Evolutionary conservation across 306 rosid species (phyloP), one percentile per base, ranked within the genome.

Genomic region (Senna tora): DNA sequence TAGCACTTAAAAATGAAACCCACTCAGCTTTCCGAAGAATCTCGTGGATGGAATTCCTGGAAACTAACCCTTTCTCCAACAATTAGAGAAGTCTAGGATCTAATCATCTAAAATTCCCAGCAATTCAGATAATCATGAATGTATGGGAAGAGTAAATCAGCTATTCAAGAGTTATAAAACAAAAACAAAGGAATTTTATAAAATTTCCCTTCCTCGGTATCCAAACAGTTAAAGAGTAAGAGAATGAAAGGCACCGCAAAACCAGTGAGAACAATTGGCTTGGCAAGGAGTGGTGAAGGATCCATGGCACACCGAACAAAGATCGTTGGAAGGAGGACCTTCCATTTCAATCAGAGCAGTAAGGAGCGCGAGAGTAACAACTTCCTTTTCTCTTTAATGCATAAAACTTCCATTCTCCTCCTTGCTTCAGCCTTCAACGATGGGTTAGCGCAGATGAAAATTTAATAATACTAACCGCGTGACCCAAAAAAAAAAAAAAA

Each of bases 191-290:
- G 46, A 41, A 41, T 41, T 16, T 0, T n/a, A 34, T 9, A 34
- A 33, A 47, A 1, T n/a, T 1, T 7, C 11, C 49, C 25, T 34
- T 59, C 16, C 15, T 36, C n/a, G 28, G 47, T 25, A 34, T 16
- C 30, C 15, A 36, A 60, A 34, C 12, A 60, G 30, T 36, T n/a
- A n/a, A 17, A 42, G 4, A 19, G 43, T n/a, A 33, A 46, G 41
- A 61, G 73, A 20, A 52, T 7, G 47, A 36, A 36, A 60, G 34
- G 20, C 13, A 87, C 92, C 96, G 63, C 98, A 94, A 50, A 94
- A 94, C 98, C 98, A 94, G 90, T 94, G 98, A 10, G 97, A 91
- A 51, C 98, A 94, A 57, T 94, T 94, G 61, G 98, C 92, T 69
- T 94, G 98, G 55, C 96, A 91, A 0, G 98, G 98, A 63, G 43